A percentile compares a stretch with the other conserved stretches of the same genome.
phyloP scores from a whole-genome alignment of 148 eudicot species.

The Arbutus unedo region DNA sequence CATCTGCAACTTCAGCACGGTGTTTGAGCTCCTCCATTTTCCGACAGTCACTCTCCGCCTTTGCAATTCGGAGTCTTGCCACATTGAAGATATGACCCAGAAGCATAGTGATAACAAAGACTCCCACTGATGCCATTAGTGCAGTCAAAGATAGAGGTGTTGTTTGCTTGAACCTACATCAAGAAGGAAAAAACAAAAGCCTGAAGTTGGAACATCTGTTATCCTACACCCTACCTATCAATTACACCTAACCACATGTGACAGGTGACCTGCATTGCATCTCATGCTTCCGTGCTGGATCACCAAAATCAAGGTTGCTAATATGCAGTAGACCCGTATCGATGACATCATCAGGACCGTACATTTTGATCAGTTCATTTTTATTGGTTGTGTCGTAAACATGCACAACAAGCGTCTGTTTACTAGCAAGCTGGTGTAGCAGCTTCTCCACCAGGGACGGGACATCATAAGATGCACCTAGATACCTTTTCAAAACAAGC shows the following conservation, averaged over 20 bases:
- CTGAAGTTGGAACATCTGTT: not conserved
- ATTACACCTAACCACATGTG: not conserved
- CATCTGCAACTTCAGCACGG: slow-evolving; percentile 94
- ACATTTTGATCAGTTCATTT: slow-evolving; percentile 64
- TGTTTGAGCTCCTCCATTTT: slow-evolving; percentile 67
- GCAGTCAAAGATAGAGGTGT: slow-evolving; percentile 73
- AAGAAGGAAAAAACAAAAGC: not conserved
- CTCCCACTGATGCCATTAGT: slow-evolving; percentile 43
- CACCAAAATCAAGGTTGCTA: slow-evolving; percentile 89
- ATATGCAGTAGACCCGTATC: slow-evolving; percentile 64
- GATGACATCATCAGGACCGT: slow-evolving; percentile 52
- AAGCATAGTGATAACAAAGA: slow-evolving; percentile 58
- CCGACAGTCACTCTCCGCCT: slow-evolving; percentile 54
- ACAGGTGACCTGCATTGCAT: slow-evolving; percentile 86
- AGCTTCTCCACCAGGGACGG: slow-evolving; percentile 87
- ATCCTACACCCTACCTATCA: not conserved
- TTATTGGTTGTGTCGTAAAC: slow-evolving; percentile 78
- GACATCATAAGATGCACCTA: slow-evolving; percentile 91
- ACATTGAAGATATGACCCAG: slow-evolving; percentile 56
- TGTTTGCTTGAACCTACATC: slow-evolving; percentile 64
- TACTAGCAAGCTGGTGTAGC: slow-evolving; percentile 92
- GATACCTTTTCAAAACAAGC: slow-evolving; percentile 47
- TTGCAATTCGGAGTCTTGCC: slow-evolving; percentile 56
- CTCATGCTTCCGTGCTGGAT: slow-evolving; percentile 86
- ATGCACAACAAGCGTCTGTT: slow-evolving; percentile 82